Evolutionary conservation across 176 grass and related monocot species (phyloP), one percentile per base, ranked within the genome.

Genomic region (Ampelocalamus luodianensis): DNA sequence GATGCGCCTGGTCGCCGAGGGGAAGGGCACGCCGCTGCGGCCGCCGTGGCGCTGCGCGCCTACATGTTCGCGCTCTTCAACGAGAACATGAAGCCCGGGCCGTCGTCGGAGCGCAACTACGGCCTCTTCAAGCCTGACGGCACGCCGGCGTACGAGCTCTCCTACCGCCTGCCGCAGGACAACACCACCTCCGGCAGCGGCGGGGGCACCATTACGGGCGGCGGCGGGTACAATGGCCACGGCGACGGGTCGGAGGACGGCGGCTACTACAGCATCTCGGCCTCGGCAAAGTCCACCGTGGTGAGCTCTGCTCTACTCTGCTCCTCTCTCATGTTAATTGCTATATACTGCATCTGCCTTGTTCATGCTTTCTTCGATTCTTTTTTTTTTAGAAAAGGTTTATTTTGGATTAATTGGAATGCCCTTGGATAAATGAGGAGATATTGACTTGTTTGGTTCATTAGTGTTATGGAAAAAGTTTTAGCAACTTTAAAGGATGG

Each of bases 31-130:
- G 69, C 93, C 93, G n/a, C 77, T 95, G 68, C 76, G 85, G 10
- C 93, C 27, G 69, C 69, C 2, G 36, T 63, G 51, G 72, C 88
- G 43, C 58, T 95, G 29, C 78, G 86, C 27, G 88, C 70, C 16
- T 96, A 93, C 79, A 74, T 96, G 32, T 96, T 96, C 60, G 89
- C 94, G 44, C 76, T 96, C 48, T 96, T 96, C 83, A 96, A 96
- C 78, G 94, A 96, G 84, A 93, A 93, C 68, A 79, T 85, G 83
- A 91, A 96, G 84, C 72, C 86, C 8, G 94, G 94, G 9, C 91
- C 91, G 5, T 76, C 80, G 0, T 96, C 94, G 10, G 94, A 96
- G 91, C 74, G 94, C 6, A 96, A 93, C 65, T 96, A 91, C 29
- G 29, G 29, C 29, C 29, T 29, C 29, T 29, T 29, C 29, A 29